Base-by-base conservation (phyloP, 2,329 filamentous ascomycete genomes). In the Fusarium sp. region DNA sequence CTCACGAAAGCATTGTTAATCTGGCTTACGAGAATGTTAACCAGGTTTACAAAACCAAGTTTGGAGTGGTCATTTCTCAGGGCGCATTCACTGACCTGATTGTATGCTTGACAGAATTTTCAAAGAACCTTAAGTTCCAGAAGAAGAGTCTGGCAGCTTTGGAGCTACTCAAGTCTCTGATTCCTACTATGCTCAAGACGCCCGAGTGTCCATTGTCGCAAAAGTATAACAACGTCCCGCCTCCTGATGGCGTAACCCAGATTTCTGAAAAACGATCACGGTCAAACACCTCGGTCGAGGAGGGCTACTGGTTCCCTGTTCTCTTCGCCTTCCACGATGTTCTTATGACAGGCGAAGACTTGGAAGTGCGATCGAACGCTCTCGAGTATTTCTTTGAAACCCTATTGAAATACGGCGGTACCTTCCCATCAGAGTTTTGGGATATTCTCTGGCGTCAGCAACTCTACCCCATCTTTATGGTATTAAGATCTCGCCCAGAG, bases 301-400 rank as follows among this genome's bases (percentile, higher is more conserved):
- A 98, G 79, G 94, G 97, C 39, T 99, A 94, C 80, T 99, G 96
- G 96, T 99, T 99, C 80, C 96, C 96, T 0, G 93, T 99, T 8
- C 84, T 99, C 30, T 98, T 99, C 77, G 95, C 97, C 5, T 99
- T 99, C 84, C 96, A 99, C 78, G 96, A 99, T 79, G 94, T 99
- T 23, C 84, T 99, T 49, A 99, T 99, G 96, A 99, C 96, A 3
- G 96, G 97, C 4, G 97, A 99, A 80, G 96, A 99, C 78, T 86
- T 99, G 19, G 96, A 99, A 81, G 96, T 98, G 42, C 91, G 96
- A 62, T 98, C 89, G 3, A 90, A 89, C 80, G 96, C 97, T 4
- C 85, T 99, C 42, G 97, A 94, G 73, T 99, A 98, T 80, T 93
- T 99, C 66, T 99, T 99, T 75, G 95, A 98, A 62, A 94, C 94